Base-by-base conservation (phyloP, 2,329 filamentous ascomycete genomes). In the Bisporella sp. region DNA sequence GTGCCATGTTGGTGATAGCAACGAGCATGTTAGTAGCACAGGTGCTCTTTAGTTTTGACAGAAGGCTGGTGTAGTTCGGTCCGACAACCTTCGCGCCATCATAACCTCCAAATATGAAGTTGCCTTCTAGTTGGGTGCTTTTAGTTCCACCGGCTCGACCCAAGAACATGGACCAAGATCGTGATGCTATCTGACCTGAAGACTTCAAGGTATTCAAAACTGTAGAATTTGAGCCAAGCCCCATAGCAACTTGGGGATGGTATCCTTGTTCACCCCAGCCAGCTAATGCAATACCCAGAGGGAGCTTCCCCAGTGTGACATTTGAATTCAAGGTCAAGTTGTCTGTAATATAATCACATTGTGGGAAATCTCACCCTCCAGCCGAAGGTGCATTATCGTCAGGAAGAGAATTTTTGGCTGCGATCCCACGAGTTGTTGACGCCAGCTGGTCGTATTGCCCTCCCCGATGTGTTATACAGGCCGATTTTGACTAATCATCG, bases 231-330 rank as follows among this genome's bases (percentile, higher is more conserved):
- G 28, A 11, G 11, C 48, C 48, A 7, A 49, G 48, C 8, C 48
- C 48, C 2, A 49, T 37, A n/a, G 48, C 48, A 41, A 39, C 45
- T 7, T 45, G 41, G 2, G 41, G 48, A 21, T 46, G 32, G 39
- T 49, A 49, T 5, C 48, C n/a, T 32, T 49, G 48, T n/a, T 46
- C 48, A 7, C 42, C 48, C 41, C 48, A 49, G 13, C 45, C 48
- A 21, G 48, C 41, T 8, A 35, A 4, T 1, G 48, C 9, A 12
- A 49, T 49, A 12, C 48, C 48, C 3, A 49, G 35, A 5, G 41
- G 32, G 7, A 45, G 41, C 5, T 49, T 5, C 4, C 11, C 5
- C 2, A 40, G 4, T 28, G 13, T 49, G 5, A 46, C 11, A 32
- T 49, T 49, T 21, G 41, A 39, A 31, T 45, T 49, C 6, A 49